Evolutionary conservation across 768 basidiomycete species (phyloP), one percentile per base, ranked within the genome.

Genomic region (Lactarius psammicola): DNA sequence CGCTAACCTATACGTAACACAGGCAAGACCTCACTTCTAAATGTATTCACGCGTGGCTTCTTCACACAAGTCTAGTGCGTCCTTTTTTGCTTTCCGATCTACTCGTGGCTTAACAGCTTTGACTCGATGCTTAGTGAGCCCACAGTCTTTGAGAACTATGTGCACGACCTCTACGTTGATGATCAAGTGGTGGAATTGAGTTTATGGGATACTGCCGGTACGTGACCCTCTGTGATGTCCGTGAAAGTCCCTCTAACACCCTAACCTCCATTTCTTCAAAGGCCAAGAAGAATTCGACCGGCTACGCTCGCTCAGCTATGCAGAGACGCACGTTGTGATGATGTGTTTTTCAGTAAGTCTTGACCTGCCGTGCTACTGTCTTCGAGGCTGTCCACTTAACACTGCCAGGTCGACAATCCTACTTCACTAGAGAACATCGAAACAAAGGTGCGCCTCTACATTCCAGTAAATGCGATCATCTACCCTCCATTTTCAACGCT

Each of bases 131-230:
- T 26, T 72, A 94, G 92, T 71, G 91, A 95, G 79, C 93, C 90
- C 7, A 95, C 93, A 30, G 95, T 98, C 4, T 98, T 98, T 71
- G 96, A 98, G 77, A 98, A 98, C 78, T 95, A 96, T 72, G 94
- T 96, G 13, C 92, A 95, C 74, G 92, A 95, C 69, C 80, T 95
- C 62, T 82, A 82, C 70, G 86, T 96, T 31, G 95, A 98, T 69
- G 94, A 93, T 38, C 89, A 93, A 71, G 75, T 84, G 34, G 89
- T 98, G 17, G 95, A 98, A 73, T 81, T 99, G 53, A 93, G 94
- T 74, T 74, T 98, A 68, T 98, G 96, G 96, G 96, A 98, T 75
- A 98, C 96, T 54, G 96, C 96, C 54, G 95, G 96, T 94, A 74
- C 66, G 84, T 55, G 11, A 17, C 11, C 8, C 4, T 17, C 34